Evolutionary conservation across 495 filamentous ascomycete genomes (phyloP).

Genomic region (Cercophora newfieldiana): DNA sequence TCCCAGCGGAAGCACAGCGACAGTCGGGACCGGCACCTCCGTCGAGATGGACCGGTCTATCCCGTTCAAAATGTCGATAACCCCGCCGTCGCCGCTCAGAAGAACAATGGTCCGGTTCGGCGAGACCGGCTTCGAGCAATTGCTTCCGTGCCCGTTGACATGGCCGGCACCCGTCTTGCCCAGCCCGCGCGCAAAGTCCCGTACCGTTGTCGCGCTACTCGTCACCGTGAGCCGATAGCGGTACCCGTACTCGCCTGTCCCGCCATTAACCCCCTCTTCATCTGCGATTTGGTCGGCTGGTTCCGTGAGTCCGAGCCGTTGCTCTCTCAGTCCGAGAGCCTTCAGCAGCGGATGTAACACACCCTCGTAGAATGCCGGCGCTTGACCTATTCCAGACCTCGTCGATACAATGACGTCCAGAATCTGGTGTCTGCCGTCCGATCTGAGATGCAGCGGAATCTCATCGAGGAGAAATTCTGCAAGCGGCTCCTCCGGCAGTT

Average conservation of each 20-base stretch:
- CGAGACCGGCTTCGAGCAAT: neutral
- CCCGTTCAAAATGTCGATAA: slow-evolving; percentile 76
- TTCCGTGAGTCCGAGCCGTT: slow-evolving; percentile 4
- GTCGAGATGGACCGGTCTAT: slow-evolving; percentile 12
- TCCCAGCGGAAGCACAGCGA: slow-evolving; percentile 73
- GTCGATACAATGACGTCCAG: slow-evolving; percentile 71
- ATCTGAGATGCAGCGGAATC: slow-evolving; percentile 39
- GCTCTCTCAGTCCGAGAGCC: slow-evolving; percentile 14
- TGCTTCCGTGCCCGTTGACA: neutral
- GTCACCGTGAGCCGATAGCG: slow-evolving; percentile 58
- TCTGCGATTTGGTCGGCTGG: neutral
- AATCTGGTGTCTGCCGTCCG: slow-evolving; percentile 31
- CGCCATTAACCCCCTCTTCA: neutral
- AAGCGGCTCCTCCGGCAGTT: slow-evolving; percentile 36
- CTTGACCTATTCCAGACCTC: slow-evolving; percentile 66
- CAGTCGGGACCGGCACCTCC: slow-evolving; percentile 44
- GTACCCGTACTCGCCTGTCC: slow-evolving; percentile 10
- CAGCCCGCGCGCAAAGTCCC: slow-evolving; percentile 54
- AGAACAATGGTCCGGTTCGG: slow-evolving; percentile 53
- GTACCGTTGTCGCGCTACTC: slow-evolving; percentile 56
- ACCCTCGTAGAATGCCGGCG: slow-evolving; percentile 54
- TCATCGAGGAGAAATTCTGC: slow-evolving; percentile 30
- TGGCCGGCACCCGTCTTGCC: neutral
- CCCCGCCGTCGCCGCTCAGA: slow-evolving; percentile 82
- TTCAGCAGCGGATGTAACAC: slow-evolving; percentile 60